Conservation (phyloP, 2,329 filamentous ascomycete genomes). For the Mycosphaerella sp. region DNA sequence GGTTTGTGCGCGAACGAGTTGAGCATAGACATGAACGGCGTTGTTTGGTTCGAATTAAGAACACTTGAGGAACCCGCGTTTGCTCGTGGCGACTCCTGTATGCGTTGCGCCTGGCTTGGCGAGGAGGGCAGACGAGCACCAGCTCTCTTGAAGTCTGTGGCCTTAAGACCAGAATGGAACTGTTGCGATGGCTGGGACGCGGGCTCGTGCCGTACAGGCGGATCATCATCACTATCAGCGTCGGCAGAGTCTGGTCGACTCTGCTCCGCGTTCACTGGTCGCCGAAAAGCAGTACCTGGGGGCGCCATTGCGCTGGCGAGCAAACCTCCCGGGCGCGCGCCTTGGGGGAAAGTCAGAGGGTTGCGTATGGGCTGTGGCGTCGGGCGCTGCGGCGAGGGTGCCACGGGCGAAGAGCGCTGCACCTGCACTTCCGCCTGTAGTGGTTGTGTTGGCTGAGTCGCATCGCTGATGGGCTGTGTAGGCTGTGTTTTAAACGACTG, state of each 20-base stretch:
- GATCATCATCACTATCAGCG: conserved; percentile 33
- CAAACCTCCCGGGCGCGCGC: conserved; percentile 32
- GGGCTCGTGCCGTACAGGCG: conserved; percentile 25
- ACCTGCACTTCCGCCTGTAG: conserved; percentile 60
- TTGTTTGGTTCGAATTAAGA: conserved; percentile 1
- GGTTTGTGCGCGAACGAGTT: conserved; percentile 8
- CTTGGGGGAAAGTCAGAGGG: conserved; percentile 7
- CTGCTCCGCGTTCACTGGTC: conserved; percentile 32
- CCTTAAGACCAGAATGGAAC: conserved; percentile 51
- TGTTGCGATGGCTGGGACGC: conserved; percentile 2
- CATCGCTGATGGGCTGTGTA: conserved; percentile 22
- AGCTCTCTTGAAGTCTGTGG: conserved; percentile 50
- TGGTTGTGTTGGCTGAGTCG: conserved; percentile 48
- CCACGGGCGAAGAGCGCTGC: conserved; percentile 67
- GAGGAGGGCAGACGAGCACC: conserved; percentile 31
- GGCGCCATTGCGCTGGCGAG: conserved; percentile 65
- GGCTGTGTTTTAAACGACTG: conserved; percentile 48
- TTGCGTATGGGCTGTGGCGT: conserved; percentile 18
- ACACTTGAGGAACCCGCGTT: neutral
- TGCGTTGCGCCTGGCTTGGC: conserved; percentile 21
- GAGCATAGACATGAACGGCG: conserved; percentile 13
- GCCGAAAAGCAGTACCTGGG: conserved; percentile 63
- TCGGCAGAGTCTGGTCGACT: conserved; percentile 18
- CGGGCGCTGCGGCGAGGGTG: conserved; percentile 37
- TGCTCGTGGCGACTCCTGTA: conserved; percentile 28